Evolutionary conservation across 2,329 filamentous ascomycete genomes (phyloP), one percentile per base, ranked within the genome.

Genomic region (Thelonectria rubi): DNA sequence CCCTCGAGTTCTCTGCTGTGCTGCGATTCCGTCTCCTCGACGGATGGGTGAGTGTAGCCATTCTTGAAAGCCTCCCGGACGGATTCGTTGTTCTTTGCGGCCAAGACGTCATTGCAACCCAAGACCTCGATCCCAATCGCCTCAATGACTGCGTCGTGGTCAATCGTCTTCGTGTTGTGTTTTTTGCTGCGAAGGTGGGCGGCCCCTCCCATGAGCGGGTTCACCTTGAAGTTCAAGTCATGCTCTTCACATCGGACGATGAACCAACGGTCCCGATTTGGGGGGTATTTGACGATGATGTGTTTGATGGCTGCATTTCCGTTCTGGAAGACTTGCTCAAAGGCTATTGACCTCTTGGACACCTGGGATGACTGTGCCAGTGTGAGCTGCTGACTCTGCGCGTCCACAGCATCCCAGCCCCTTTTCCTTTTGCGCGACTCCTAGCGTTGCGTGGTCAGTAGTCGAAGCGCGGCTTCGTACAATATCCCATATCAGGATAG

Each of bases 221-320:
- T 58, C 2, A 51, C 49, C 4, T 62, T 58, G 37, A 67, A 67
- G 18, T 52, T 47, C 10, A 60, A 21, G 9, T 60, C 32, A 42
- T 69, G 67, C 3, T 55, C 15, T 5, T 58, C 56, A 37, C 66
- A 69, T 15, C 62, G 59, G 14, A 69, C n/a, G 26, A 69, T 65
- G 43, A 61, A 67, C 37, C 58, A 69, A 20, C 43, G 51, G 5
- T 26, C 55, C 9, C 54, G 34, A 5, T 50, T 24, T 0, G 37
- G 21, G 15, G 64, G 62, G 15, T 32, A 32, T 32, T 60, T 62
- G 8, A 67, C 48, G 7, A 69, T 66, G 14, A 58, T 45, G 10
- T 67, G 62, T 18, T 69, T 69, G 34, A 62, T 46, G 3, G 48
- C 37, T 9, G 67, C 64, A 48, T 65, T 60, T 12, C 51, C 56